These are phyloP conservation scores for Sporothrix mexicana DNA, from an alignment of 2,329 filamentous ascomycete genomes.

Conservation along the genomic window DNA sequence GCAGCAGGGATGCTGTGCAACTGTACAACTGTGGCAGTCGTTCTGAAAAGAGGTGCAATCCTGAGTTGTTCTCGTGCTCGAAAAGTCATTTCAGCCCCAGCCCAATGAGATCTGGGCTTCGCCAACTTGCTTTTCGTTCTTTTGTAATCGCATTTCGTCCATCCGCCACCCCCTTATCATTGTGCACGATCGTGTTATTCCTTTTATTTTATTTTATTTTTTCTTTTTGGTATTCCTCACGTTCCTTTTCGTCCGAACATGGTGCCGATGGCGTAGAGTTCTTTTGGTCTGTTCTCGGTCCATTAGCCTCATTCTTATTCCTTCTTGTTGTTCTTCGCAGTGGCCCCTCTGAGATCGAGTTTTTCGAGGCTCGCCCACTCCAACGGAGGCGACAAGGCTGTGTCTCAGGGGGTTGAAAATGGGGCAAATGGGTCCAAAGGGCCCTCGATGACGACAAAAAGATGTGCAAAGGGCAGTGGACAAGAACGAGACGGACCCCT, in stretches of 20 bases:
- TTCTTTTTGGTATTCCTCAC: background rate
- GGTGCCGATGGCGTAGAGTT: background rate
- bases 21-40: background rate
- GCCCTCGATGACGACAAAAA: background rate
- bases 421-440: background rate
- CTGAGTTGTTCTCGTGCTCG: background rate
- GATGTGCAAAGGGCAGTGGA: background rate
- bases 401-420: background rate
- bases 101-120: background rate
- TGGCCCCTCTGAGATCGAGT: too few species aligned
- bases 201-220: background rate
- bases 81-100: background rate
- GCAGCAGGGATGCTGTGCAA: background rate
- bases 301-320: background rate
- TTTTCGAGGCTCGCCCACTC: background rate
- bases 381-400: background rate
- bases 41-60: too few species aligned
- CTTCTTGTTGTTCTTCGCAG: background rate
- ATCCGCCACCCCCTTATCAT: conserved; percentile 16
- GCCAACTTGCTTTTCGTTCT: background rate
- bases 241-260: conserved; percentile 15
- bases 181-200: background rate
- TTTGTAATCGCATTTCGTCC: background rate
- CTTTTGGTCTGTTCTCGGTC: background rate
- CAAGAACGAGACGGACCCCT: background rate